Evolutionary conservation across 805 yeast species (phyloP).

Genomic region (Henningerozyma blattae): DNA sequence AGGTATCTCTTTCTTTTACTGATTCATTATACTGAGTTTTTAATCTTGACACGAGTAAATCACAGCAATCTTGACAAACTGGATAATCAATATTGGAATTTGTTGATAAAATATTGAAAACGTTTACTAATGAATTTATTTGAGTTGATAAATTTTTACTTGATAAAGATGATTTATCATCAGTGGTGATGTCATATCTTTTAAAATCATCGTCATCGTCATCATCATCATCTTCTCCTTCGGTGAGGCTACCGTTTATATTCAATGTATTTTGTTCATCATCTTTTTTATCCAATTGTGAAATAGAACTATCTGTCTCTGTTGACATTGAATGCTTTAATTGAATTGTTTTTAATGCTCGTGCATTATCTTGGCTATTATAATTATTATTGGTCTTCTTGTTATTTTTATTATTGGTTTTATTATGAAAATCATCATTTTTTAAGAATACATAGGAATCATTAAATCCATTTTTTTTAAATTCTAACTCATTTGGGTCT

Average conservation of each 20-base stretch:
- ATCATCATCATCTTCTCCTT: slow-evolving; percentile 15
- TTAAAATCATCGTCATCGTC: too few relatives aligned
- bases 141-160: slow-evolving; percentile 32
- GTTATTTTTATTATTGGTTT: slow-evolving; percentile 4
- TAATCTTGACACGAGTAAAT: slow-evolving; percentile 47
- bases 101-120: slow-evolving; percentile 61
- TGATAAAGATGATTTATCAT: slow-evolving; percentile 7
- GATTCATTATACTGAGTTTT: slow-evolving; percentile 60
- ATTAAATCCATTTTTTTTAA: slow-evolving; percentile 11
- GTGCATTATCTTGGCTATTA: slow-evolving; percentile 14
- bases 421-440: slow-evolving; percentile 1
- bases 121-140: slow-evolving; percentile 42
- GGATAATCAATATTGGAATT: slow-evolving; percentile 78
- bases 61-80: slow-evolving; percentile 78
- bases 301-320: neutral
- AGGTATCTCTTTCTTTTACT: slow-evolving; percentile 67
- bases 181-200: slow-evolving; percentile 11
- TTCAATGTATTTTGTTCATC: neutral
- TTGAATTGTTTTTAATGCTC: neutral
- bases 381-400: slow-evolving; percentile 5
- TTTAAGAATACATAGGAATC: slow-evolving; percentile 20
- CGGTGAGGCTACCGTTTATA: slow-evolving; percentile 10
- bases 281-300: too few relatives aligned
- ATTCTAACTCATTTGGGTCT: slow-evolving; percentile 17
- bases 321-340: neutral